Evolutionary conservation across 805 yeast genomes (phyloP), one percentile per base, ranked within the genome.

Genomic region (Myxozyma monticola): DNA sequence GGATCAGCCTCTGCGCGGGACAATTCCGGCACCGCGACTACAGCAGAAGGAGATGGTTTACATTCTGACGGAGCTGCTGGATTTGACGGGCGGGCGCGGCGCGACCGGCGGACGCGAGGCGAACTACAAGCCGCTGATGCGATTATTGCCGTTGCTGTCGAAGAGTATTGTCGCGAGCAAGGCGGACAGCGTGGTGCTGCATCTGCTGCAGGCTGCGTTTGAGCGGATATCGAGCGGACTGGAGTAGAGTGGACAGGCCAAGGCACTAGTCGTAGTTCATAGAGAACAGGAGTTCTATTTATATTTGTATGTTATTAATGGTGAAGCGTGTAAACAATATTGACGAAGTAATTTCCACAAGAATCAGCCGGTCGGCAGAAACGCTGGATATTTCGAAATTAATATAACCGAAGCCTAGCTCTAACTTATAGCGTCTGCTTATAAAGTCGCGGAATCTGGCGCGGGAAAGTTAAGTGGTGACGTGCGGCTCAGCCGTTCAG

Each of bases 1-100:
- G 14, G 89, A 85, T 56, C 77, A 75, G 43, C 76, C 74, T 28
- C 67, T 89, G 10, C 63, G 83, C 4, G 78, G 81, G 30, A 71
- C 66, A 26, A 77, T 77, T 45, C 97, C 97, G 0, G 70, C 85
- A 14, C 78, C 91, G 0, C 73, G 76, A 34, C 65, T 85, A 6
- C 88, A 87, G 57, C 78, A 78, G 46, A 66, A 70, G 4, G 98
- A 90, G 64, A 61, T 89, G 14, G 30, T 57, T 2, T 57, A 56
- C 28, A 54, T 68, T n/a, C 54, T 70, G 14, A 22, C 45, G 14
- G 33, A 29, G 2, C 45, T 62, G 15, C 37, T 51, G 17, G 40
- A 48, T 10, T 41, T 59, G 17, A 33, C 56, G 5, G 26, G 21
- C 26, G 37, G 28, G 12, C n/a, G 33, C 18, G 24, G 24, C 7